A percentile compares a stretch with the other conserved stretches of the same genome.
These are phyloP conservation scores for Beverwykella pulmonaria DNA, from an alignment of 495 filamentous ascomycete species.

Conservation along the genomic window DNA sequence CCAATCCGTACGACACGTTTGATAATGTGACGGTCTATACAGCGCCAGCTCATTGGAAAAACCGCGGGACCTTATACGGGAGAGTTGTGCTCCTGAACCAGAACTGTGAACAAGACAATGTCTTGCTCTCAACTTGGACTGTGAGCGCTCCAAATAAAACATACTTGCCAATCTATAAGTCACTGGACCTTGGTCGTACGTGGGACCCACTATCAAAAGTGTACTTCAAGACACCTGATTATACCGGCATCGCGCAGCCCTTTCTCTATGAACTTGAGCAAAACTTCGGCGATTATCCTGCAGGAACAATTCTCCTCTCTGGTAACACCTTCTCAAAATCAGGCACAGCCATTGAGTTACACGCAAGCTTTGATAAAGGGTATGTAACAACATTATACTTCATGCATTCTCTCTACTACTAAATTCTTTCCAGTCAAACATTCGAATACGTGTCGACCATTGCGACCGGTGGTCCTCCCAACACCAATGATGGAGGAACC, in stretches of 20 bases:
- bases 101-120: too few relatives aligned
- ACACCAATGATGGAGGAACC: neutral
- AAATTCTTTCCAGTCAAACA: too few relatives aligned
- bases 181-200: neutral
- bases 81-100: too few relatives aligned
- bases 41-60: too few relatives aligned
- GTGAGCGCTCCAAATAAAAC: too few relatives aligned
- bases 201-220: neutral
- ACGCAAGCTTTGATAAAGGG: neutral
- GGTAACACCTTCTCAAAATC: neutral
- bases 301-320: neutral
- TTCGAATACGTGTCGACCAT: neutral
- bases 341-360: neutral
- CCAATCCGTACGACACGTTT: too few relatives aligned
- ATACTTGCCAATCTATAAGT: neutral
- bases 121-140: too few relatives aligned
- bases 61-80: too few relatives aligned
- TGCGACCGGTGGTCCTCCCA: neutral
- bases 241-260: neutral
- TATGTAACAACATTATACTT: too few relatives aligned
- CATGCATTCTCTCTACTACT: too few relatives aligned
- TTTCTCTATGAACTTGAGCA: neutral
- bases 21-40: too few relatives aligned
- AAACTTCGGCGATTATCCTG: neutral
- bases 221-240: neutral